Evolutionary conservation across 176 grass and related monocot genomes (phyloP).

Genomic region (Oryza glumipatula): DNA sequence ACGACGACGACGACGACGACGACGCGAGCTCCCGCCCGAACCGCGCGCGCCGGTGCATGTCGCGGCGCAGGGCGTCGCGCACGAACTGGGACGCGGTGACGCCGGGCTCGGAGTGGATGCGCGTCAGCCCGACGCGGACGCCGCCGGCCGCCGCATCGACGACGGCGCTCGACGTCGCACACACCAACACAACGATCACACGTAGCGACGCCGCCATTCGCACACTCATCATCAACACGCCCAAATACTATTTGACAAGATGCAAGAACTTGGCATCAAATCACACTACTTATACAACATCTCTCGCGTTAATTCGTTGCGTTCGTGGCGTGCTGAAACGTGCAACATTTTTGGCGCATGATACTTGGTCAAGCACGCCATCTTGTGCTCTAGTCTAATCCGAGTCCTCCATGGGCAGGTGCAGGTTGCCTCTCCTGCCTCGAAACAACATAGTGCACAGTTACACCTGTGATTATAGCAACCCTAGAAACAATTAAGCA

Average conservation of each 20-base stretch:
- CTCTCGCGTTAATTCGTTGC: no score
- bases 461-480: slow-evolving; percentile 11
- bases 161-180: background rate
- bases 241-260: background rate
- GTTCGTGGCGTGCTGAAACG: background rate
- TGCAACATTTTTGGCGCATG: no score
- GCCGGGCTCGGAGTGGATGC: slow-evolving; percentile 49
- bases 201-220: slow-evolving; percentile 17
- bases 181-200: slow-evolving; percentile 2
- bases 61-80: slow-evolving; percentile 50
- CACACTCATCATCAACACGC: background rate
- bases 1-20: background rate
- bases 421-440: slow-evolving; percentile 41
- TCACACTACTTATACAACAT: slow-evolving; percentile 14
- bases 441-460: slow-evolving; percentile 35
- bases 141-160: slow-evolving; percentile 19
- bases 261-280: background rate
- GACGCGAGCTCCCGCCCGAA: slow-evolving; percentile 44
- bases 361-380: slow-evolving; percentile 53
- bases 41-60: slow-evolving; percentile 39
- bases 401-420: background rate
- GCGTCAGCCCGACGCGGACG: slow-evolving; percentile 59
- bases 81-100: slow-evolving; percentile 54
- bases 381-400: background rate
- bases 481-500: background rate